These are phyloP conservation scores for Paxillus involutus DNA, from an alignment of 768 basidiomycete species.

Conservation along the genomic window DNA sequence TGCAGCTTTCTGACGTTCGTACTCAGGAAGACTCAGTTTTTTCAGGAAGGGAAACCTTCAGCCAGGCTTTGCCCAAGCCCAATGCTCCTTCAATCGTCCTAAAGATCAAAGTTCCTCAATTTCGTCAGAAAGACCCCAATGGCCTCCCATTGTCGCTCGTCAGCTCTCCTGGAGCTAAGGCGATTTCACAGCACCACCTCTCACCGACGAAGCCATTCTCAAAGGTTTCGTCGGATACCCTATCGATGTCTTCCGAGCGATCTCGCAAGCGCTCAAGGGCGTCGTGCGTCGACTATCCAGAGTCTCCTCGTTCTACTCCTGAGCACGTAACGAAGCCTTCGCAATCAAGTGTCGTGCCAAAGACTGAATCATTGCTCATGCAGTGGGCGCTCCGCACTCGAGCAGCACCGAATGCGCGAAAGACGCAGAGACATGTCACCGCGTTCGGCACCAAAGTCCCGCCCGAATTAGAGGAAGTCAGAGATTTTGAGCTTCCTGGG, in stretches of 20 bases:
- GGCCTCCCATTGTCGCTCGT: conserved; percentile 5
- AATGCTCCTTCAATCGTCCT: conserved; percentile 28
- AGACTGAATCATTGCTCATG: conserved; percentile 39
- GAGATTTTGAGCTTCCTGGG: conserved; percentile 57
- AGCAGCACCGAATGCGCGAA: conserved; percentile 42
- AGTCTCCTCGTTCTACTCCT: conserved; percentile 25
- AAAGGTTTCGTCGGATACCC: conserved; percentile 29
- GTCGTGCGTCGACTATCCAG: conserved; percentile 16
- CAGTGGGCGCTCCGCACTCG: conserved; percentile 52
- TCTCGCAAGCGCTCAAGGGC: conserved; percentile 30
- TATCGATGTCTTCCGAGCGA: conserved; percentile 27
- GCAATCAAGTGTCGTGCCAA: conserved; percentile 7
- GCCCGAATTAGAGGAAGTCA: conserved; percentile 41
- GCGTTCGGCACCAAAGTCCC: conserved; percentile 67
- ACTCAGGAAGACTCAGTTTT: conserved; percentile 15
- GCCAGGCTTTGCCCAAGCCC: conserved; percentile 16
- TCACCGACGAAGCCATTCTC: conserved; percentile 28
- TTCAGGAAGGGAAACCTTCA: conserved; percentile 5
- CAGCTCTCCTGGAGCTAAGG: conserved; percentile 17
- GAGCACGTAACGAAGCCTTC: conserved; percentile 17
- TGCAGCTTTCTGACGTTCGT: conserved; percentile 13
- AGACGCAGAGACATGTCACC: conserved; percentile 51
- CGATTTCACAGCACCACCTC: conserved; percentile 6
- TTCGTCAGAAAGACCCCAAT: conserved; percentile 17
- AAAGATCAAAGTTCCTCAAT: conserved; percentile 35